Base-by-base conservation (phyloP, 192 early-diverging fungal species). In the Linderina pennispora region DNA sequence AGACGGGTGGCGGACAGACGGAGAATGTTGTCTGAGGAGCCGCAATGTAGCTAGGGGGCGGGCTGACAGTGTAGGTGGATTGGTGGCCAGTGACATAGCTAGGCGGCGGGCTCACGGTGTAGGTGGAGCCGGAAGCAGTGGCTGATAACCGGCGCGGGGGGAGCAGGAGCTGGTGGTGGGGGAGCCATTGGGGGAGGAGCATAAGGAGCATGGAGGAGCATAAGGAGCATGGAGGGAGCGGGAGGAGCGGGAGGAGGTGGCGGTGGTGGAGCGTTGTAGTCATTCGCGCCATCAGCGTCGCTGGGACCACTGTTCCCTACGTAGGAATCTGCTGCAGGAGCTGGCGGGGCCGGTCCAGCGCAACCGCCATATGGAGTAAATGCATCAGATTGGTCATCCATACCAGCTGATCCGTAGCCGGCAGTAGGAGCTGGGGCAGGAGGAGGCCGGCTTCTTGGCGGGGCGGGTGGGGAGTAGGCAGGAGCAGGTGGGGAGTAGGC, bases 291-390 rank as follows among this genome's bases (percentile, higher is more conserved):
- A 13, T n/a, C n/a, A n/a, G n/a, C n/a, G n/a, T n/a, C n/a, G n/a
- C n/a, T n/a, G n/a, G n/a, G n/a, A n/a, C n/a, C n/a, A n/a, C n/a
- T n/a, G n/a, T n/a, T n/a, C n/a, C n/a, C n/a, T n/a, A n/a, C n/a
- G 17, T 36, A 11, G 0, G 39, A 21, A 25, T 42, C 40, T 1
- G 49, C 33, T n/a, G 45, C 45, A 23, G 23, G 44, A 37, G 33
- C 45, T 34, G 44, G 23, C 22, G 3, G 2, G 25, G 21, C 6
- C n/a, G 4, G 5, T 46, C n/a, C n/a, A n/a, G n/a, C n/a, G n/a
- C n/a, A n/a, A n/a, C n/a, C n/a, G n/a, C n/a, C n/a, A n/a, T n/a
- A n/a, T n/a, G n/a, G n/a, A n/a, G n/a, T n/a, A n/a, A n/a, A n/a
- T n/a, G n/a, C n/a, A n/a, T n/a, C n/a, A n/a, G n/a, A n/a, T n/a